Percentiles rank a stretch among this genome's conserved stretches.
These are phyloP conservation scores for Penicillium sumatraense DNA, from an alignment of 2,329 filamentous ascomycete genomes.

Conservation along the genomic window DNA sequence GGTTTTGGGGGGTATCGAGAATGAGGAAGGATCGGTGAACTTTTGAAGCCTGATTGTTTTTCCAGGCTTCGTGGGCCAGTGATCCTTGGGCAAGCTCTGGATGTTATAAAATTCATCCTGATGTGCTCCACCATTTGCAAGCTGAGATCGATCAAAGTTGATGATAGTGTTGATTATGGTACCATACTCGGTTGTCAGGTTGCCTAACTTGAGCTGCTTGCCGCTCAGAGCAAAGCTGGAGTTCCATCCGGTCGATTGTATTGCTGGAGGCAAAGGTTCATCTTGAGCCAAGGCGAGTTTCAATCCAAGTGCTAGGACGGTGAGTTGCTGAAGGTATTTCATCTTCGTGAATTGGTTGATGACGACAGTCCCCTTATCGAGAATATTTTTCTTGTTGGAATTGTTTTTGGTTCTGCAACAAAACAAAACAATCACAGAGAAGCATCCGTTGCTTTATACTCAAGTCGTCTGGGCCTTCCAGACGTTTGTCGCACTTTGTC, in stretches of 20 bases:
- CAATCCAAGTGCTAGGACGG: neutral
- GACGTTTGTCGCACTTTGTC: neutral
- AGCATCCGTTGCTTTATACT: neutral
- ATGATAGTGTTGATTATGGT: constrained; percentile 1
- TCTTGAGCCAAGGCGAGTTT: neutral
- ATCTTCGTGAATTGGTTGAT: neutral
- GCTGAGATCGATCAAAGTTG: constrained; percentile 21
- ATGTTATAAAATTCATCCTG: constrained; percentile 21
- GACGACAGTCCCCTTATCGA: too few relatives aligned
- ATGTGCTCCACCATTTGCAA: constrained; percentile 24
- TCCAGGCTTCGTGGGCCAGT: constrained; percentile 13
- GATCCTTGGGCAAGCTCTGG: constrained; percentile 8
- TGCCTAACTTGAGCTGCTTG: neutral
- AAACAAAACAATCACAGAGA: too few relatives aligned
- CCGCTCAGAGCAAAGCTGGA: neutral
- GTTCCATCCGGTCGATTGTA: constrained; percentile 4
- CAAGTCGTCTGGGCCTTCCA: neutral
- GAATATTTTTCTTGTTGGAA: neutral
- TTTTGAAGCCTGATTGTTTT: constrained; percentile 18
- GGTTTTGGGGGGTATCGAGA: constrained; percentile 19
- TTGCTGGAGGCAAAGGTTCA: neutral
- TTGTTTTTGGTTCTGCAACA: neutral
- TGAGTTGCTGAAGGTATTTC: neutral
- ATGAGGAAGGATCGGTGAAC: constrained; percentile 17
- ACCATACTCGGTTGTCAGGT: neutral